Base-by-base conservation (phyloP, 1,139 yeast species). In the Hansenula anomala region DNA sequence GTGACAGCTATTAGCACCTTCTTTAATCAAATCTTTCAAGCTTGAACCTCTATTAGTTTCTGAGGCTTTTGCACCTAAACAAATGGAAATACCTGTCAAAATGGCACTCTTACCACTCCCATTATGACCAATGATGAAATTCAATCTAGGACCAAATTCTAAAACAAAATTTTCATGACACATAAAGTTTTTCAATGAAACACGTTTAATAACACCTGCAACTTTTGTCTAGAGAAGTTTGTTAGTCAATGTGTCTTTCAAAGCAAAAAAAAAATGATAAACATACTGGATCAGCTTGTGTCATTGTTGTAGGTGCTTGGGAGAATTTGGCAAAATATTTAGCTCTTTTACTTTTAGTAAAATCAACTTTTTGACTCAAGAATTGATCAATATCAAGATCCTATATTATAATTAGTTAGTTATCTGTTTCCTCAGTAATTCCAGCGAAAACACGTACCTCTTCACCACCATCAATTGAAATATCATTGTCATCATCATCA, bases 101-200 rank as follows among this genome's bases (percentile, higher is more conserved):
- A 94, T 74, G 1, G 98, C 96, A 60, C 94, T 81, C 56, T 94
- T 94, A 25, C 99, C 99, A 26, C 95, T 82, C 3, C 99, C 99
- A 55, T 94, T 94, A 47, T 86, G 75, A 12, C 99, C 99, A 28
- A 89, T 86, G 41, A 94, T 87, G 55, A 94, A 88, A 60, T 92
- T 94, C 47, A 92, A 71, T 42, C 83, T 78, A 0, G 95, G 95
- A 0, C 96, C 96, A 31, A 94, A 69, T 2, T 73, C 75, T 15
- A 92, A 63, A 40, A 78, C 80, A 53, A 94, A 84, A 38, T 85
- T 78, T 35, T 78, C 82, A 55, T 92, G 98, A 48, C 89, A 77
- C 97, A 85, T 85, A 58, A 86, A 86, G 60, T 85, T 85, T 46
- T 71, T 70, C 18, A 86, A 61, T 14, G 69, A 68, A 4, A 86